These are phyloP conservation scores for Eucalyptus sideroxylon DNA, from an alignment of 345 rosid genomes.

Conservation along the genomic window DNA sequence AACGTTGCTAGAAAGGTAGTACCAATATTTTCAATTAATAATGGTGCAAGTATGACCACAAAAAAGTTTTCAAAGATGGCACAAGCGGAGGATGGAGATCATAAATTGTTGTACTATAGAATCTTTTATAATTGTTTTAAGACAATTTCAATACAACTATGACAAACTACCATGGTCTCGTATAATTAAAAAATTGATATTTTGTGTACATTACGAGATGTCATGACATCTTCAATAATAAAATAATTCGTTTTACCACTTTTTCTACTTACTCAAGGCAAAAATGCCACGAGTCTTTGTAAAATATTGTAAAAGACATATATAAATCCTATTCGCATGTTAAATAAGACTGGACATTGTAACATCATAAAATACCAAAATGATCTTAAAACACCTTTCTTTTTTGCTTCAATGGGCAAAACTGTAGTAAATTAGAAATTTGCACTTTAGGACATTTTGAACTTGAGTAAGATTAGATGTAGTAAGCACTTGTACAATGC, in stretches of 20 bases:
- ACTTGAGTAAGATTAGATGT: not conserved
- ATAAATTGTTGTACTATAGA: not conserved
- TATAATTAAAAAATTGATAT: too few relatives aligned
- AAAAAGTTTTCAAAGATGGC: too few relatives aligned
- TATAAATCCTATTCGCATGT: not conserved
- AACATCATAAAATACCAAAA: not conserved
- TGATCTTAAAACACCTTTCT: not conserved
- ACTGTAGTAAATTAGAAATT: not conserved
- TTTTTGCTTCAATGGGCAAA: not conserved
- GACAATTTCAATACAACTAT: not conserved
- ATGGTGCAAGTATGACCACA: not conserved
- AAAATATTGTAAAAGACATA: not conserved
- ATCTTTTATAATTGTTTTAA: not conserved
- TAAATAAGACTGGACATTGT: not conserved
- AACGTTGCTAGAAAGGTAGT: not conserved
- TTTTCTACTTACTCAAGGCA: not conserved
- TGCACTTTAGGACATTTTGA: not conserved
- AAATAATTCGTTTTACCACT: not conserved
- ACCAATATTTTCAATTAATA: not conserved
- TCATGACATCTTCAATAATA: not conserved
- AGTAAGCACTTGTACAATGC: not conserved
- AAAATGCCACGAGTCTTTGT: not conserved
- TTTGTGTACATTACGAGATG: not conserved
- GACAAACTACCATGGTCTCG: not conserved
- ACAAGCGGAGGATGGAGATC: not conserved